Percentiles rank a stretch among this genome's conserved stretches.
phyloP scores from a whole-genome alignment of 108 stramenopile species.

The Aurantiochytrium sp. region DNA sequence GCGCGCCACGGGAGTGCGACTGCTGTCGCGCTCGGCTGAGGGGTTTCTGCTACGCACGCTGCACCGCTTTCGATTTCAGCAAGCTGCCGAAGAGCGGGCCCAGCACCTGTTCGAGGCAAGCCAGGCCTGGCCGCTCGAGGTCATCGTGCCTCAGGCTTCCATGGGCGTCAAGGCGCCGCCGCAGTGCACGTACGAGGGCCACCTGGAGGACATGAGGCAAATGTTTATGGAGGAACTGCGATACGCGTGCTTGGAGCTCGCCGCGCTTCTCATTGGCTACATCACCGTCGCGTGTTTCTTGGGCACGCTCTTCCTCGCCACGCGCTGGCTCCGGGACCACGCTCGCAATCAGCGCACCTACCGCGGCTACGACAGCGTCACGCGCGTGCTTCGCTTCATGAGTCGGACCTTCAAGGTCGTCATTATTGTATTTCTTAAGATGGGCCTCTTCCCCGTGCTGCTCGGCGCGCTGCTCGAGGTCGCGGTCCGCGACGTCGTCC shows the following conservation, averaged over 20 bases:
- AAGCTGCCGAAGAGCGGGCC: neutral
- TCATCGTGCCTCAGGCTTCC: neutral
- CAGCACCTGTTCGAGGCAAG: neutral
- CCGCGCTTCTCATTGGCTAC: neutral
- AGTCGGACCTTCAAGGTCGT: slow-evolving; percentile 28
- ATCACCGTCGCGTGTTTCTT: neutral
- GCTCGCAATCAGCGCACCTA: neutral
- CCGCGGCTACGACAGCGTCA: neutral
- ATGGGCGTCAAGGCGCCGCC: neutral
- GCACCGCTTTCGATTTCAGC: neutral
- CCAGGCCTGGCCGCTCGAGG: neutral
- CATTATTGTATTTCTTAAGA: slow-evolving; percentile 20
- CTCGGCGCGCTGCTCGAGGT: neutral
- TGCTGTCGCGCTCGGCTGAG: neutral
- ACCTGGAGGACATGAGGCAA: neutral
- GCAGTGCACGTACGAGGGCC: neutral
- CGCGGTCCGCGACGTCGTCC: neutral
- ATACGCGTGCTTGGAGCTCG: neutral
- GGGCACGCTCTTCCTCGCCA: neutral
- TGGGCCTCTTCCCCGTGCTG: slow-evolving; percentile 9
- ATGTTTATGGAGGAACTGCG: neutral
- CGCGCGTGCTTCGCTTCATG: neutral
- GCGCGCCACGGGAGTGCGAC: neutral
- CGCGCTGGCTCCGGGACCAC: neutral
- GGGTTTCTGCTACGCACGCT: slow-evolving; percentile 22